Evolutionary conservation across 1,139 yeast species (phyloP).

Genomic region (Yarrowia galli): DNA sequence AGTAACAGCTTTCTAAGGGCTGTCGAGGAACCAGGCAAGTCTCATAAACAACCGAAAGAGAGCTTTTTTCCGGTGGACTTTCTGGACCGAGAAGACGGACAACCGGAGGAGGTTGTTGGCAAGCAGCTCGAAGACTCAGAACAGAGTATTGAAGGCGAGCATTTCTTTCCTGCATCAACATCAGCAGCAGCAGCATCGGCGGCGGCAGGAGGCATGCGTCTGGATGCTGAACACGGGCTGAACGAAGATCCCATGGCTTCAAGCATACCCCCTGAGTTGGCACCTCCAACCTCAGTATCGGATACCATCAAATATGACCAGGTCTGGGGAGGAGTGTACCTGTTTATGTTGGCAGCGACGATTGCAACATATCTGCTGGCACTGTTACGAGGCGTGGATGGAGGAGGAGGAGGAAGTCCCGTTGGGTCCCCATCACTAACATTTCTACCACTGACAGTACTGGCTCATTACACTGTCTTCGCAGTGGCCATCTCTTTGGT

Average conservation of each 20-base stretch:
- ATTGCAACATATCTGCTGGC: constrained; percentile 51
- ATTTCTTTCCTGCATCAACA: constrained; percentile 13
- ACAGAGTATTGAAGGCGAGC: constrained; percentile 33
- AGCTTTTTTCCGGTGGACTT: constrained; percentile 34
- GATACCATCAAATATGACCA: constrained; percentile 45
- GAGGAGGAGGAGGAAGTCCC: constrained; percentile 39
- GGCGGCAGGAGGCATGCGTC: neutral
- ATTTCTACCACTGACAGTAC: constrained; percentile 46
- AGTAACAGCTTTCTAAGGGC: constrained; percentile 32
- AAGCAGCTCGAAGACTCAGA: constrained; percentile 24
- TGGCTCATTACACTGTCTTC: constrained; percentile 47
- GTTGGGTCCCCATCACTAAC: constrained; percentile 43
- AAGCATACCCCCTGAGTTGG: constrained; percentile 43
- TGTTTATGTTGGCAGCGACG: constrained; percentile 47
- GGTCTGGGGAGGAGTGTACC: constrained; percentile 49
- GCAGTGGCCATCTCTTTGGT: constrained; percentile 48
- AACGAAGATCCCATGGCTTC: constrained; percentile 18
- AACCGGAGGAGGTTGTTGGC: neutral
- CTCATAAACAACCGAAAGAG: constrained; percentile 16
- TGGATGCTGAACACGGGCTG: neutral
- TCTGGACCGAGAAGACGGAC: constrained; percentile 24
- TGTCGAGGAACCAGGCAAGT: constrained; percentile 22
- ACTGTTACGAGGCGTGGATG: constrained; percentile 45
- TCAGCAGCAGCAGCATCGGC: constrained; percentile 1
- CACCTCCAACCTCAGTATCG: constrained; percentile 40